phyloP scores from a whole-genome alignment of 768 basidiomycete species.

The Tulasnella sp. region DNA sequence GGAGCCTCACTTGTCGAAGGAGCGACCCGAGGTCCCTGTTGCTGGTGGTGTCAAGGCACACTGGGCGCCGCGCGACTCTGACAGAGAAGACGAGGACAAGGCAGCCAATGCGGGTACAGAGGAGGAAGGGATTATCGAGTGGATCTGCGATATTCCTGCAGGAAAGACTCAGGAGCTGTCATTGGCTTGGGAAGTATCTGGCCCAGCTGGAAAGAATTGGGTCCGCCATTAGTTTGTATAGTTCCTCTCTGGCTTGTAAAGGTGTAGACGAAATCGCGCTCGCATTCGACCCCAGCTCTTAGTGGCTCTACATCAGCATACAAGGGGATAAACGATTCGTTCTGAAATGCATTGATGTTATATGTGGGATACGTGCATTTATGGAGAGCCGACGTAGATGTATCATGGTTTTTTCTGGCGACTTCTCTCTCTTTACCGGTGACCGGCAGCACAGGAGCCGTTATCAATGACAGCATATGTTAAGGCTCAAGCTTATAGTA shows the following conservation, averaged over 20 bases:
- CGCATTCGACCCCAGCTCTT: no score
- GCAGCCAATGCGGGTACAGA: constrained; percentile 8
- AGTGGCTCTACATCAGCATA: neutral
- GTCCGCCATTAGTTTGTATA: neutral
- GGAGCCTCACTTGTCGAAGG: constrained; percentile 32
- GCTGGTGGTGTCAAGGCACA: constrained; percentile 20
- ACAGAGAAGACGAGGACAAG: neutral
- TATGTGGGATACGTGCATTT: no score
- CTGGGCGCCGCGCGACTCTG: constrained; percentile 5
- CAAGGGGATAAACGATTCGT: no score
- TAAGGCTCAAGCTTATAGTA: no score
- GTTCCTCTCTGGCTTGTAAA: neutral
- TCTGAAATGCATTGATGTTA: no score
- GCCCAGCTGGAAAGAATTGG: constrained; percentile 17
- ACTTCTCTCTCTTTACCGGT: no score
- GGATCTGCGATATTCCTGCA: constrained; percentile 22
- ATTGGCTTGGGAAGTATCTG: constrained; percentile 16
- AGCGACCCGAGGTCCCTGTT: constrained; percentile 17
- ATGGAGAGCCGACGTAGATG: no score
- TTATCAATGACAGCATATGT: no score
- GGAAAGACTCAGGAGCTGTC: constrained; percentile 21
- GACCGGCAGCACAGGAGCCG: no score
- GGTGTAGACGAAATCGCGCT: neutral
- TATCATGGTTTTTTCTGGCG: no score
- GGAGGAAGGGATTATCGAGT: constrained; percentile 23